Evolutionary conservation across 108 stramenopile genomes (phyloP), one percentile per base, ranked within the genome.

Genomic region (Pseudonitzschia multistriata): DNA sequence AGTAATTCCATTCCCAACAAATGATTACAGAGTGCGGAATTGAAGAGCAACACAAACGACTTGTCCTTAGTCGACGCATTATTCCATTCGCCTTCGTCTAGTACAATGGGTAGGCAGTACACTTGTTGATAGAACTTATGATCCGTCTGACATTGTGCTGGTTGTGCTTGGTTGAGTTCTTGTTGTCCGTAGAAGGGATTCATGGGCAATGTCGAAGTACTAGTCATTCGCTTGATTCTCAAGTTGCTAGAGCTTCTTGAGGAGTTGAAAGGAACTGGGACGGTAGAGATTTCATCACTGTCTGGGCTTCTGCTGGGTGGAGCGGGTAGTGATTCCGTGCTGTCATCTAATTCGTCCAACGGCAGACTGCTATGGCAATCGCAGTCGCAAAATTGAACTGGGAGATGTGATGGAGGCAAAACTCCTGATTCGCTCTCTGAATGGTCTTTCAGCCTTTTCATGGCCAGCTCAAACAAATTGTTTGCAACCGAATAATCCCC

Each of bases 11-110:
- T 55, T 30, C 54, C 54, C 22, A 21, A 55, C 29, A 55, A 27
- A n/a, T 55, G 54, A 27, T 55, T 14, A 14, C 19, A 55, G 27
- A 55, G 15, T 55, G 54, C 54, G 14, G 54, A 25, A n/a, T 55
- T 55, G 29, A 30, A 30, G 27, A 55, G 22, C 54, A 55, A 2
- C 8, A 55, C 54, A 55, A 55, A 55, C 13, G 54, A 55, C 29
- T 55, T 55, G 29, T 55, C 54, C 3, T 55, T 11, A 14, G 27
- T 25, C 14, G 54, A 55, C 3, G 54, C 27, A 5, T 27, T 13
- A 25, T 55, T 30, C 54, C 54, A 55, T 55, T 55, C 54, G 11
- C 27, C 54, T 8, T 55, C 24, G 15, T 28, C 29, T 13, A 55
- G 5, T n/a, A 55, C 54, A 13, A 55, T 55, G 22, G 54, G 54